Evolutionary conservation across 179 eudicot genomes (phyloP), one percentile per base, ranked within the genome.

Genomic region (Corrigiola litoralis): DNA sequence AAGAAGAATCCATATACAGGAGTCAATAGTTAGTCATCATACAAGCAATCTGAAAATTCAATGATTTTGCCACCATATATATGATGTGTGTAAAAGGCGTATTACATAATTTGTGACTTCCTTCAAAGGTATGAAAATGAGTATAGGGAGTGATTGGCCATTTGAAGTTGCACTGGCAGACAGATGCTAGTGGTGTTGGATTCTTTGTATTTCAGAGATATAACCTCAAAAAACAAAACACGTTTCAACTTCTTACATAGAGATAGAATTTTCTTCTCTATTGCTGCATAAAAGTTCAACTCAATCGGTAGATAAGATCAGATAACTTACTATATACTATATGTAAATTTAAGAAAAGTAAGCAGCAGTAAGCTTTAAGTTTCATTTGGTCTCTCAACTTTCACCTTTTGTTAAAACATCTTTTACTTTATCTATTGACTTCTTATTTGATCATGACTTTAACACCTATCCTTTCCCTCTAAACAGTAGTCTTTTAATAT

Each of bases 1-100:
- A 1, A 48, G 59, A 58, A 55, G 46, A 62, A 63, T 18, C 36
- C 31, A 29, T 27, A 48, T 36, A 17, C 59, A 28, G n/a, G 63
- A 67, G 62, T 67, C 72, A 73, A 67, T 44, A 61, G 41, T 51
- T 48, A 36, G 63, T 61, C 72, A 67, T 67, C 68, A 73, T 73
- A 68, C 36, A 36, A 73, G 37, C 77, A 73, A 73, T 73, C 77
- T 67, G 20, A 67, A 61, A 60, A 10, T 53, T 44, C 28, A 73
- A 73, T 73, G 64, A 67, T 67, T 60, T 67, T 61, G 50, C 33
- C 44, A 51, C 64, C 51, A 41, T 40, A 5, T 42, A 28, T 13
- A 6, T 61, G 9, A 20, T 53, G 50, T 29, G 67, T 40, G 37
- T 37, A 58, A 58, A 36, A 11, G 2, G 25, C 9, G 10, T 14